Base-by-base conservation (phyloP, 106 monocot species). In the Cymbidium sinense region DNA sequence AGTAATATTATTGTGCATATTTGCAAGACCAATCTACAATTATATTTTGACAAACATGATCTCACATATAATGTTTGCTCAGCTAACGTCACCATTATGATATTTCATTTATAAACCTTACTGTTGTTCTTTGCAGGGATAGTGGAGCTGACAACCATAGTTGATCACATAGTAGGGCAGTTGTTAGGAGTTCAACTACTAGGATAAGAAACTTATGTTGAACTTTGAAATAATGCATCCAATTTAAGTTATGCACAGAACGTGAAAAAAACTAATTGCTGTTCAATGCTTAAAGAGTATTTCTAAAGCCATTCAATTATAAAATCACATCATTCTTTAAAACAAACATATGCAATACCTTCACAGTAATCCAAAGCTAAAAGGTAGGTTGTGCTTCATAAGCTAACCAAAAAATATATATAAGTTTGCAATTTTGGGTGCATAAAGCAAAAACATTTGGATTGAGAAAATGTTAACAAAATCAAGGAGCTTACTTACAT, bases 401-500 rank as follows among this genome's bases (percentile, higher is more conserved):
- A 52, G 21, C 23, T 58, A 58, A 58, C 21, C 21, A 58, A 58
- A 23, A 58, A 6, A 20, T 25, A 0, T 58, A 11, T 58, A 58
- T n/a, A 1, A n/a, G 58, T 58, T 6, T 6, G 58, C 58, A 58
- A 58, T n/a, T 58, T 58, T n/a, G 21, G 23, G 23, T 58, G 37
- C 37, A 39, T 39, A 58, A 58, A 58, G 47, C 11, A 25, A 23
- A 12, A 30, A 33, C 3, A 21, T 62, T 62, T 23, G 29, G 31
- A n/a, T 2, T 15, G 4, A 33, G 19, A 37, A 37, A 71, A 71
- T 6, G 71, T 6, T 37, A 36, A 20, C 2, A 35, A 71, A 37
- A 71, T 37, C 35, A 37, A 71, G 37, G 36, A 71, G 34, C 31
- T 31, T 7, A 71, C 71, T 71, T 71, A 71, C 71, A 71, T 71